A percentile compares a stretch with the other conserved stretches of the same genome.
phyloP scores from a whole-genome alignment of 306 rosid species.

The Vicia sativa region DNA sequence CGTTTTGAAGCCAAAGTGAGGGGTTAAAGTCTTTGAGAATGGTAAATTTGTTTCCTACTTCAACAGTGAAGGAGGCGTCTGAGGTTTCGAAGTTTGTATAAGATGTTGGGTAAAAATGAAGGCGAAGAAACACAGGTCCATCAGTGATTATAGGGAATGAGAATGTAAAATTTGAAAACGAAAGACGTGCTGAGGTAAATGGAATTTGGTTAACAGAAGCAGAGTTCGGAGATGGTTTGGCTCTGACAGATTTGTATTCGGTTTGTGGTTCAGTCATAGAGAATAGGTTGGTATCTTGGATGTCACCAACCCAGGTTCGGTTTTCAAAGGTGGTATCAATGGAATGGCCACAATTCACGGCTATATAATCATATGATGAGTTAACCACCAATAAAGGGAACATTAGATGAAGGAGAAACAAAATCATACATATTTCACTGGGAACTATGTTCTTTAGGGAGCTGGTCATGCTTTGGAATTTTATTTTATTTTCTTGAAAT shows the following conservation, averaged over 20 bases:
- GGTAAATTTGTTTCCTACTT: slow-evolving; percentile 4
- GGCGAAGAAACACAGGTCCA: slow-evolving; percentile 46
- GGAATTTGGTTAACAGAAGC: not conserved
- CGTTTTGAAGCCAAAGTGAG: slow-evolving; percentile 10
- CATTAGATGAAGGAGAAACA: not conserved
- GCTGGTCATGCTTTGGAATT: not conserved
- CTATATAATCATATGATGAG: not conserved
- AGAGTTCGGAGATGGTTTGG: not conserved
- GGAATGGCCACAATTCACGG: not conserved
- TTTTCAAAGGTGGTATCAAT: not conserved
- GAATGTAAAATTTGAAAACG: slow-evolving; percentile 16
- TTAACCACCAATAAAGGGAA: not conserved
- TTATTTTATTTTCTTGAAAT: no score
- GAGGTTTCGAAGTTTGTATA: not conserved
- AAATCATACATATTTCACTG: no score
- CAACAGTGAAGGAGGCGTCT: slow-evolving; percentile 47
- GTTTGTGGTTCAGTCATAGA: not conserved
- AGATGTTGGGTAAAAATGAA: slow-evolving; percentile 36
- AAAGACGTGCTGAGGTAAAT: slow-evolving; percentile 4
- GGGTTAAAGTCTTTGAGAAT: slow-evolving; percentile 51
- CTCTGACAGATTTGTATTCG: not conserved
- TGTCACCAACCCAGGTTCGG: not conserved
- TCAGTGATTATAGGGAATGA: not conserved
- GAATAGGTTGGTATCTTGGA: not conserved
- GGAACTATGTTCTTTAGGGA: not conserved